A percentile compares a stretch with the other conserved stretches of the same genome.
These are phyloP conservation scores for Plasmodium inui DNA, from an alignment of 169 alveolate genomes.

Conservation along the genomic window DNA sequence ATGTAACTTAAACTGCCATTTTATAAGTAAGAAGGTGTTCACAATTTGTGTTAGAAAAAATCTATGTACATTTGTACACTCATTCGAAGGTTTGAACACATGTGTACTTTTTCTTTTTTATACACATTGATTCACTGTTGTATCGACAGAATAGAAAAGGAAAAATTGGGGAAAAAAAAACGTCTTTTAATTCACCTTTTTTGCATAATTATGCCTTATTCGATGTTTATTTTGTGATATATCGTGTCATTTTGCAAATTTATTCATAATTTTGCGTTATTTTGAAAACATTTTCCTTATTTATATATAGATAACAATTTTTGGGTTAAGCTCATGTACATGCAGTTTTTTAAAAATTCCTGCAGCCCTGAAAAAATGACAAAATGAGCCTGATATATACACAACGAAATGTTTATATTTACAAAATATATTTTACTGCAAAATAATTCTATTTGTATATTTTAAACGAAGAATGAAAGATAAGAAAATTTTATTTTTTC, in stretches of 20 bases:
- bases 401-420: not conserved
- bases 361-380: slow-evolving; percentile 8
- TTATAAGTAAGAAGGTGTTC: not conserved
- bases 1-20: not conserved
- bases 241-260: not conserved
- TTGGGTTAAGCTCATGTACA: slow-evolving; percentile 42
- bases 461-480: not conserved
- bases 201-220: not conserved
- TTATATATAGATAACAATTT: not conserved
- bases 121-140: not conserved
- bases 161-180: not conserved
- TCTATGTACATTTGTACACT: not conserved
- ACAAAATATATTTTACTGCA: not conserved
- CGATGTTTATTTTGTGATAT: not conserved
- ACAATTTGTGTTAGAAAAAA: not conserved
- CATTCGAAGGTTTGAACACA: not conserved
- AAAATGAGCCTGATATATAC: not conserved
- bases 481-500: slow-evolving; percentile 2
- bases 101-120: not conserved
- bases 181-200: not conserved
- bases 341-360: slow-evolving; percentile 15
- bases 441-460: not conserved
- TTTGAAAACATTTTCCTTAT: not conserved
- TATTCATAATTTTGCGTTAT: not conserved
- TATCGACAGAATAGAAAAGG: not conserved